phyloP scores from a whole-genome alignment of 2,329 filamentous ascomycete species.

The Neoarthrinium moseri region DNA sequence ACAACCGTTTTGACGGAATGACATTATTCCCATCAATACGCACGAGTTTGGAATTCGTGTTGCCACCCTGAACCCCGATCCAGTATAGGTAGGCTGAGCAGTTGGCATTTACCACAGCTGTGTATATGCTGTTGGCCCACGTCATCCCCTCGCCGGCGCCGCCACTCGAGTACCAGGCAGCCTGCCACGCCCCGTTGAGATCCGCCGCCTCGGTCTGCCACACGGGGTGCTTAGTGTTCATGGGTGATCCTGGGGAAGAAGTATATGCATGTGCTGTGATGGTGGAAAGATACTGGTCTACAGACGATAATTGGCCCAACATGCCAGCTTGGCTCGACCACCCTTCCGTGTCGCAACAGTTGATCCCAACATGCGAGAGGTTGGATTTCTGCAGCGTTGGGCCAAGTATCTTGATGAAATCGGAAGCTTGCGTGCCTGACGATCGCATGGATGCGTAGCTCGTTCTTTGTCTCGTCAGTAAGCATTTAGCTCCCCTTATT shows the following conservation, averaged over 20 bases:
- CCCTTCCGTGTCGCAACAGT: slow-evolving; percentile 19
- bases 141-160: slow-evolving; percentile 50
- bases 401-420: slow-evolving; percentile 37
- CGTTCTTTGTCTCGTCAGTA: background rate
- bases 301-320: background rate
- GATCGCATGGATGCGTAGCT: slow-evolving; percentile 6
- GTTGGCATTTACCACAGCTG: slow-evolving; percentile 45
- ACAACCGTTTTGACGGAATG: background rate
- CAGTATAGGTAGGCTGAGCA: slow-evolving; percentile 55
- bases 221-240: slow-evolving; percentile 24
- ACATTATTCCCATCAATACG: slow-evolving; percentile 2
- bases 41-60: slow-evolving; percentile 2
- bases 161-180: slow-evolving; percentile 46
- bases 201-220: slow-evolving; percentile 53
- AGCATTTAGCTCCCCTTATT: background rate
- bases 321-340: slow-evolving; percentile 3
- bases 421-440: slow-evolving; percentile 28
- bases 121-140: slow-evolving; percentile 54
- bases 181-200: slow-evolving; percentile 35
- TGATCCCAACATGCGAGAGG: slow-evolving; percentile 20
- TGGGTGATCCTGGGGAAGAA: background rate
- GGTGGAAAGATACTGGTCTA: background rate
- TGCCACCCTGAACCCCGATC: slow-evolving; percentile 18
- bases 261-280: slow-evolving; percentile 3
- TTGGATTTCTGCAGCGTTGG: slow-evolving; percentile 36